These are phyloP conservation scores for Blastobotrys terrestris DNA, from an alignment of 805 yeast species.

Conservation along the genomic window DNA sequence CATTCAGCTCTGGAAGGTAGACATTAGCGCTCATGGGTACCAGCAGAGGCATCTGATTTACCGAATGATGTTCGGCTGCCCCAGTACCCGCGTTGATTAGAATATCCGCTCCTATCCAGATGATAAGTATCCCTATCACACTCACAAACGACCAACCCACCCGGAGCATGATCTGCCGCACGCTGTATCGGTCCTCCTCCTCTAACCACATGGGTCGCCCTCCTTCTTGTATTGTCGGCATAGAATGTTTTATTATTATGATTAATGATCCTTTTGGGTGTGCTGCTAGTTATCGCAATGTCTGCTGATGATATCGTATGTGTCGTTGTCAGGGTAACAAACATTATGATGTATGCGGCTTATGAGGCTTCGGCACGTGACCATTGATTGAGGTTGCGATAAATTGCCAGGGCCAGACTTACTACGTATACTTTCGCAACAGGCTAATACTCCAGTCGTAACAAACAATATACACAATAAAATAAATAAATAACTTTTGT, in stretches of 20 bases:
- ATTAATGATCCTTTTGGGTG: not conserved
- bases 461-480: too few relatives aligned
- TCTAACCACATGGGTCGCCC: not conserved
- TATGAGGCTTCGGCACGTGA: too few relatives aligned
- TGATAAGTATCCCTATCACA: not conserved
- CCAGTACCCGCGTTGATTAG: not conserved
- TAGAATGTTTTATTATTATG: too few relatives aligned
- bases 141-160: not conserved
- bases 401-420: too few relatives aligned
- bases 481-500: too few relatives aligned
- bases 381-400: too few relatives aligned
- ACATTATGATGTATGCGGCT: too few relatives aligned
- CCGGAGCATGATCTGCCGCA: not conserved
- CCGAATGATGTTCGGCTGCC: not conserved
- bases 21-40: slow-evolving; percentile 23
- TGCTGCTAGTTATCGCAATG: not conserved
- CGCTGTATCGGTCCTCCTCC: not conserved
- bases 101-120: not conserved
- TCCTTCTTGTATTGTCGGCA: not conserved
- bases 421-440: too few relatives aligned
- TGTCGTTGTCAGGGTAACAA: not conserved
- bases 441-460: too few relatives aligned
- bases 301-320: not conserved
- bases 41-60: slow-evolving; percentile 16
- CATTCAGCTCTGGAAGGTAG: slow-evolving; percentile 25